These are phyloP conservation scores for Dipteronia sinensis DNA, from an alignment of 345 rosid genomes.

Conservation along the genomic window DNA sequence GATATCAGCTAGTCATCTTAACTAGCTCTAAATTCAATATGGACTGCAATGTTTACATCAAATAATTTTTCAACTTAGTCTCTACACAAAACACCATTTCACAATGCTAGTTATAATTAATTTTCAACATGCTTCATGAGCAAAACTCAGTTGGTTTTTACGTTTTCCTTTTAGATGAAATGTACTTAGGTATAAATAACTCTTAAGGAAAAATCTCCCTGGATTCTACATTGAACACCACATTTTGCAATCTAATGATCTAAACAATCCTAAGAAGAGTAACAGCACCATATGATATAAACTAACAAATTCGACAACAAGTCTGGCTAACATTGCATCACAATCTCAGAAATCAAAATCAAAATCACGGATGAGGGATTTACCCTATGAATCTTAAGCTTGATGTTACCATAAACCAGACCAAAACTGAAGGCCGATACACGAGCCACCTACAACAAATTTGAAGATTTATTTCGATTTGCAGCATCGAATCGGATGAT, in stretches of 20 bases:
- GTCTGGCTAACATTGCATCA: background rate
- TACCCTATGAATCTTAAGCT: slow-evolving; percentile 76
- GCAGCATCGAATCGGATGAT: background rate
- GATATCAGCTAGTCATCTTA: background rate
- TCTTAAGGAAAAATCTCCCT: background rate
- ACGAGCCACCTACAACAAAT: slow-evolving; percentile 56
- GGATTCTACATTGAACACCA: background rate
- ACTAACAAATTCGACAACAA: background rate
- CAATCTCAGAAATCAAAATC: slow-evolving; percentile 18
- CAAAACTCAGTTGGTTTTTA: background rate
- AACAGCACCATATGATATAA: background rate
- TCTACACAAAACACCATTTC: background rate
- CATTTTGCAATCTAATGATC: background rate
- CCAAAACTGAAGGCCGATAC: slow-evolving; percentile 70
- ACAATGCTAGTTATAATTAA: background rate
- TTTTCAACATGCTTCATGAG: background rate
- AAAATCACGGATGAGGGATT: slow-evolving; percentile 5
- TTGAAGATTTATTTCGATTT: background rate
- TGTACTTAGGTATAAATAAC: background rate
- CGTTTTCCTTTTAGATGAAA: background rate
- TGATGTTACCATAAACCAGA: slow-evolving; percentile 59
- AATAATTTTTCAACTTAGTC: background rate
- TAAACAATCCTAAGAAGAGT: background rate
- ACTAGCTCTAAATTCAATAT: background rate
- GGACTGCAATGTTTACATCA: background rate